Conservation (phyloP, 352 stramenopile species). For the Elongisporangium undulatum region DNA sequence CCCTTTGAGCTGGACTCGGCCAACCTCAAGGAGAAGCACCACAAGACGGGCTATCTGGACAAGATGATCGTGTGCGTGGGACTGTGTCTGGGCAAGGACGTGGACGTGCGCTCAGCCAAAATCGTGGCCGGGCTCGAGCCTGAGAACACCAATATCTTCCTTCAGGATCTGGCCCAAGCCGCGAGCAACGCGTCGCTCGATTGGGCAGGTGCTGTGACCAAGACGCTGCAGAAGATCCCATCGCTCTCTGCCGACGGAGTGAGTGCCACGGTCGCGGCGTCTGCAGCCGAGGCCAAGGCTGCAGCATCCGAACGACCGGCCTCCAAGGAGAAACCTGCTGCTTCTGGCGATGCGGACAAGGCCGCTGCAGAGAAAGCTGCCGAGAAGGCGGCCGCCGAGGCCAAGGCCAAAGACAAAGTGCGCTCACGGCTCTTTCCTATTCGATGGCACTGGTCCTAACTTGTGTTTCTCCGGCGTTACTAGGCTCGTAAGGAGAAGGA, state of each 20-base stretch:
- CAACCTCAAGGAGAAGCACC: slow-evolving; percentile 85
- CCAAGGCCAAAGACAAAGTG: slow-evolving; percentile 44
- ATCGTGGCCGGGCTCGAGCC: slow-evolving; percentile 82
- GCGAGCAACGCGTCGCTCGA: slow-evolving; percentile 59
- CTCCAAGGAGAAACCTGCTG: slow-evolving; percentile 29
- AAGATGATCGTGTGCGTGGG: slow-evolving; percentile 85
- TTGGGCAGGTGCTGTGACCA: slow-evolving; percentile 60
- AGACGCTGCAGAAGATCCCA: slow-evolving; percentile 58
- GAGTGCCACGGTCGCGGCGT: slow-evolving; percentile 7
- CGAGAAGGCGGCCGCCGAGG: slow-evolving; percentile 31
- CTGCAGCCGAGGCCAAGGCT: slow-evolving; percentile 18
- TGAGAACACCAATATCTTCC: slow-evolving; percentile 82
- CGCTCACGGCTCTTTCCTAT: background rate
- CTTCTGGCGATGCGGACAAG: slow-evolving; percentile 22
- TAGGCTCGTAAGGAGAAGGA: slow-evolving; percentile 30
- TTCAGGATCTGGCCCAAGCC: slow-evolving; percentile 59
- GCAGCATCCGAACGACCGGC: slow-evolving; percentile 18
- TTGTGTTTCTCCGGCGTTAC: background rate
- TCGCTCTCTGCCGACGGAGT: slow-evolving; percentile 51
- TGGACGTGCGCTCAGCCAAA: slow-evolving; percentile 80
- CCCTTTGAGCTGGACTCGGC: slow-evolving; percentile 68
- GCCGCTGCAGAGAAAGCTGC: slow-evolving; percentile 22
- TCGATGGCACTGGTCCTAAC: background rate
- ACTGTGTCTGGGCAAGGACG: slow-evolving; percentile 46
- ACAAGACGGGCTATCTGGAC: slow-evolving; percentile 83